A percentile compares a stretch with the other conserved stretches of the same genome.
phyloP scores from a whole-genome alignment of 306 rosid genomes.

The Oxytropis ochrocephala region DNA sequence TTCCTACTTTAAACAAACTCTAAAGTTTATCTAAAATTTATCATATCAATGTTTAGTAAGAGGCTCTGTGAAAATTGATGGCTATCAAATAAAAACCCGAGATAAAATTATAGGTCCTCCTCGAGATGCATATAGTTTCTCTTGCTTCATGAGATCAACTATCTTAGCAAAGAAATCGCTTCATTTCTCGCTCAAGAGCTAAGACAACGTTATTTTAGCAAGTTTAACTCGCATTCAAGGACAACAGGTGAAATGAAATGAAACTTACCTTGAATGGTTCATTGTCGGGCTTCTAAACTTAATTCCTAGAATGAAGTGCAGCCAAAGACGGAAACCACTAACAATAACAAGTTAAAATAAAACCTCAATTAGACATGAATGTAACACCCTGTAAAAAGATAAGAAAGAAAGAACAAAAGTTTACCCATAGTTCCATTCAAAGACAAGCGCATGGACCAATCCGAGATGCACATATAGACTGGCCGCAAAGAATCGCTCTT shows the following conservation, averaged over 20 bases:
- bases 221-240: constrained; percentile 1
- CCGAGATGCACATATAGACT: constrained; percentile 79
- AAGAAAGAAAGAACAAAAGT: not conserved
- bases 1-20: too few species aligned
- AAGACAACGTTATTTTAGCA: not conserved
- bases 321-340: constrained; percentile 96
- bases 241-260: not conserved
- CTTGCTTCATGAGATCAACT: constrained; percentile 80
- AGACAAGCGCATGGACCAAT: constrained; percentile 96
- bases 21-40: too few species aligned
- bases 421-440: too few species aligned
- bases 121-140: too few species aligned
- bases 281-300: constrained; percentile 83
- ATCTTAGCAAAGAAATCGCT: constrained; percentile 78
- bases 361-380: constrained; percentile 12
- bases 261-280: constrained; percentile 73
- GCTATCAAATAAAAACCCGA: too few species aligned
- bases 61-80: too few species aligned
- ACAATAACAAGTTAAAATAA: constrained; percentile 30
- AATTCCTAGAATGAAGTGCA: constrained; percentile 81
- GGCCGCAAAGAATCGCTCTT: constrained; percentile 68
- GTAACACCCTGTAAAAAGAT: not conserved
- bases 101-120: too few species aligned
- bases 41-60: too few species aligned
- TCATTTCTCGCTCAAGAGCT: constrained; percentile 88